phyloP scores from a whole-genome alignment of 441 rosid species.

The Viola pubescens region DNA sequence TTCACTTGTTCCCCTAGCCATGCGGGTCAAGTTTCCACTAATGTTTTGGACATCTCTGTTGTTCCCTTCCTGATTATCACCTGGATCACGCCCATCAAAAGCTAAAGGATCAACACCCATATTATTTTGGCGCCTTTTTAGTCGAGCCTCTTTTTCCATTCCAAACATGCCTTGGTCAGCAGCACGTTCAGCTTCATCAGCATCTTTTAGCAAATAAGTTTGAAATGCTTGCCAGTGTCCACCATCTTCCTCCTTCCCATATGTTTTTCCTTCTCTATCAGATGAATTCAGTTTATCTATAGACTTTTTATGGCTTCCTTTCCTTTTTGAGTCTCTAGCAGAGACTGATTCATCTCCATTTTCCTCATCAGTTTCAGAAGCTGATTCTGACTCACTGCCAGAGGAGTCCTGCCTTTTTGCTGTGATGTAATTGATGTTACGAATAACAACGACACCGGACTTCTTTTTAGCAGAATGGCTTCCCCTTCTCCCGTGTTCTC shows the following conservation, averaged over 20 bases:
- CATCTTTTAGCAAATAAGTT: slow-evolving; percentile 59
- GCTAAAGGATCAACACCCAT: slow-evolving; percentile 54
- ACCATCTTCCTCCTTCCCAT: slow-evolving; percentile 50
- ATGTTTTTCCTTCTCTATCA: slow-evolving; percentile 31
- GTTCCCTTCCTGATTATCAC: slow-evolving; percentile 41
- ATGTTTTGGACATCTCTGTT: slow-evolving; percentile 32
- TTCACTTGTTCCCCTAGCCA: slow-evolving; percentile 45
- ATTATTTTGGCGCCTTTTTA: slow-evolving; percentile 40
- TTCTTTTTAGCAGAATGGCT: slow-evolving; percentile 50
- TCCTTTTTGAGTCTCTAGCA: slow-evolving; percentile 30
- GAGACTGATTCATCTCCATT: slow-evolving; percentile 30
- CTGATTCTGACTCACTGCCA: slow-evolving; percentile 44
- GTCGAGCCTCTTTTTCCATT: slow-evolving; percentile 52
- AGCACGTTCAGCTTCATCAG: slow-evolving; percentile 55
- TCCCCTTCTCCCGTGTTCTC: slow-evolving; percentile 29
- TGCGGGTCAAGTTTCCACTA: slow-evolving; percentile 39
- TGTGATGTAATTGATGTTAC: slow-evolving; percentile 76
- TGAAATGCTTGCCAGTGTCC: slow-evolving; percentile 95
- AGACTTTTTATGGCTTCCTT: slow-evolving; percentile 22
- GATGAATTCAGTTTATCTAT: slow-evolving; percentile 21
- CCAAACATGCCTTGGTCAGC: slow-evolving; percentile 40
- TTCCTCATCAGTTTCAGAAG: slow-evolving; percentile 44
- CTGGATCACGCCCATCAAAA: slow-evolving; percentile 35
- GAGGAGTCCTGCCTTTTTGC: slow-evolving; percentile 59
- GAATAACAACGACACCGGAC: slow-evolving; percentile 73